Conservation (phyloP, 176 grass and related monocot genomes). For the Musa itinerans region DNA sequence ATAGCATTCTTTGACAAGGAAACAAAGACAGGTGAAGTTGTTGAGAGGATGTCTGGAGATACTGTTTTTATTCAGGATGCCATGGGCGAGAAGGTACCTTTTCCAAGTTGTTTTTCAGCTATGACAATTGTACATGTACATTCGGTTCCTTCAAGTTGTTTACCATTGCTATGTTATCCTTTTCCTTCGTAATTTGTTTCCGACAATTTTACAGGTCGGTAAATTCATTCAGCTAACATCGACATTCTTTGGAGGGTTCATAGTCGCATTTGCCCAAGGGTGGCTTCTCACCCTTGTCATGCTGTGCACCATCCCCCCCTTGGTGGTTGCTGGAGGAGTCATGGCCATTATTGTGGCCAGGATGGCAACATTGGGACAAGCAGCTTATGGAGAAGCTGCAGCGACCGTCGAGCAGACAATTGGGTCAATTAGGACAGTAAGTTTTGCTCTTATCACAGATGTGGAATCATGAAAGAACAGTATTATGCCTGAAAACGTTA, state of each 20-base stretch:
- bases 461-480: background rate
- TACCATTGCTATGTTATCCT: background rate
- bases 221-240: conserved; percentile 88
- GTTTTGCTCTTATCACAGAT: background rate
- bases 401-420: conserved; percentile 85
- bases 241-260: conserved; percentile 89
- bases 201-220: conserved; percentile 39
- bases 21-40: conserved; percentile 89
- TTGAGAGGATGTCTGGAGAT: conserved; percentile 93
- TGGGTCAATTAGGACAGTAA: conserved; percentile 89
- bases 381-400: conserved; percentile 74
- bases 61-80: conserved; percentile 97
- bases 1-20: conserved; percentile 95
- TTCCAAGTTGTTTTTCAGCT: background rate
- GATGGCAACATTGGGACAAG: conserved; percentile 96
- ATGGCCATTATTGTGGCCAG: conserved; percentile 83
- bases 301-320: conserved; percentile 72
- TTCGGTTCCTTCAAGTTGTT: background rate
- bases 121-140: background rate
- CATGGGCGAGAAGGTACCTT: conserved; percentile 92
- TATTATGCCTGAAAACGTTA: too few relatives aligned
- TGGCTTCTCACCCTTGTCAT: conserved; percentile 95
- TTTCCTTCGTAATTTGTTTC: background rate
- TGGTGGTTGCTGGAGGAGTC: conserved; percentile 72
- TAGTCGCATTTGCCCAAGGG: conserved; percentile 87